phyloP scores from a whole-genome alignment of 768 basidiomycete genomes.

The Gloeopeniophorella convolvens region DNA sequence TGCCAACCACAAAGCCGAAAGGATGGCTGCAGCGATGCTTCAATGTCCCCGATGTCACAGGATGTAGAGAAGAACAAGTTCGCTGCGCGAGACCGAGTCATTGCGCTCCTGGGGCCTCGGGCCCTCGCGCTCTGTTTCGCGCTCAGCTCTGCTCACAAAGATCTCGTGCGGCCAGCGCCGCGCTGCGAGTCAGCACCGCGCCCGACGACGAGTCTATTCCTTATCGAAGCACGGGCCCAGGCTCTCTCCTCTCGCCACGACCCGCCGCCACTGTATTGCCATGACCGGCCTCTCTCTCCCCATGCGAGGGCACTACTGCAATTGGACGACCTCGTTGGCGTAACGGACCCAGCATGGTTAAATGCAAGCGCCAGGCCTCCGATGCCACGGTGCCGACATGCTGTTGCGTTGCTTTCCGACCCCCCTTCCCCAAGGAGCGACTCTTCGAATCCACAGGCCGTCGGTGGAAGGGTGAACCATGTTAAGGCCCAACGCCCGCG shows the following conservation, averaged over 20 bases:
- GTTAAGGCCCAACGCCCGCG: not conserved
- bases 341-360: slow-evolving; percentile 13
- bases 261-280: slow-evolving; percentile 1
- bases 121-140: too few relatives aligned
- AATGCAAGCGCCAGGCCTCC: slow-evolving; percentile 2
- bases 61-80: too few relatives aligned
- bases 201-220: not conserved
- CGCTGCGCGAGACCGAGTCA: too few relatives aligned
- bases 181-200: too few relatives aligned
- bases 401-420: not conserved
- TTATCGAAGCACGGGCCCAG: not conserved
- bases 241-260: not conserved
- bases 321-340: not conserved
- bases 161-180: too few relatives aligned
- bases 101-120: too few relatives aligned
- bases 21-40: too few relatives aligned
- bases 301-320: too few relatives aligned
- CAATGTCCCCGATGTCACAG: too few relatives aligned
- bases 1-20: too few relatives aligned
- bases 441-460: not conserved
- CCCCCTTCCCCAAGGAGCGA: not conserved
- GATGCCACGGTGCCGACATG: too few relatives aligned
- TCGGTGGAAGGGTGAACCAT: not conserved
- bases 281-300: slow-evolving; percentile 1
- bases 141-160: too few relatives aligned